phyloP scores from a whole-genome alignment of 1,139 yeast species.

The Candida dubliniensis region DNA sequence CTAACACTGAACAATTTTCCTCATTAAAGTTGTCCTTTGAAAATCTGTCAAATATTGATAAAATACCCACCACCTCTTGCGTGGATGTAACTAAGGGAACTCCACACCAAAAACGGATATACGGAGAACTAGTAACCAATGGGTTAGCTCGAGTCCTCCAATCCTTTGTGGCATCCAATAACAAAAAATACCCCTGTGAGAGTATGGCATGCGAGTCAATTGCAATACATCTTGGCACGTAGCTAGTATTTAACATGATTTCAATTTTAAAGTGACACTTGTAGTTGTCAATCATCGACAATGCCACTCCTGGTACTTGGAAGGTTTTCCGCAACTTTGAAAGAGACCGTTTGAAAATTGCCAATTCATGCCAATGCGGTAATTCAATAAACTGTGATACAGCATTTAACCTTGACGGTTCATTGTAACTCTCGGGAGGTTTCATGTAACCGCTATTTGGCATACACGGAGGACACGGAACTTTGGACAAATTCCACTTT shows the following conservation, averaged over 20 bases:
- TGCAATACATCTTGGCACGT: constrained; percentile 55
- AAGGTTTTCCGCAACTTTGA: constrained; percentile 36
- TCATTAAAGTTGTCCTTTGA: constrained; percentile 40
- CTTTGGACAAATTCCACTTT: constrained; percentile 54
- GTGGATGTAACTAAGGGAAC: constrained; percentile 48
- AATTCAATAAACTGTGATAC: constrained; percentile 42
- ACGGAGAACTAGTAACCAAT: constrained; percentile 60
- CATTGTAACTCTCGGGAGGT: constrained; percentile 59
- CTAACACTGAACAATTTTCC: constrained; percentile 34
- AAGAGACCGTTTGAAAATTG: constrained; percentile 39
- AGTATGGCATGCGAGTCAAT: constrained; percentile 68
- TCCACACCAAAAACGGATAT: constrained; percentile 60
- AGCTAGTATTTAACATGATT: constrained; percentile 44
- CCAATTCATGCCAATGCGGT: constrained; percentile 53
- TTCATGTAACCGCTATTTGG: constrained; percentile 48
- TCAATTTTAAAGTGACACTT: constrained; percentile 52
- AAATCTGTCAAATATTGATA: constrained; percentile 59
- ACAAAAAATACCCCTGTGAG: constrained; percentile 52
- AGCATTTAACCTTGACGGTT: constrained; percentile 37
- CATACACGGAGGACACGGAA: constrained; percentile 57
- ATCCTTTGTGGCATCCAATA: constrained; percentile 61
- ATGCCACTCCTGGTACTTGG: constrained; percentile 51
- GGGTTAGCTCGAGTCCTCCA: constrained; percentile 68
- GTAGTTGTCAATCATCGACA: constrained; percentile 54
- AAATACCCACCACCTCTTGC: constrained; percentile 52